phyloP scores from a whole-genome alignment of 2,329 filamentous ascomycete genomes.

The Colletotrichum filicis region DNA sequence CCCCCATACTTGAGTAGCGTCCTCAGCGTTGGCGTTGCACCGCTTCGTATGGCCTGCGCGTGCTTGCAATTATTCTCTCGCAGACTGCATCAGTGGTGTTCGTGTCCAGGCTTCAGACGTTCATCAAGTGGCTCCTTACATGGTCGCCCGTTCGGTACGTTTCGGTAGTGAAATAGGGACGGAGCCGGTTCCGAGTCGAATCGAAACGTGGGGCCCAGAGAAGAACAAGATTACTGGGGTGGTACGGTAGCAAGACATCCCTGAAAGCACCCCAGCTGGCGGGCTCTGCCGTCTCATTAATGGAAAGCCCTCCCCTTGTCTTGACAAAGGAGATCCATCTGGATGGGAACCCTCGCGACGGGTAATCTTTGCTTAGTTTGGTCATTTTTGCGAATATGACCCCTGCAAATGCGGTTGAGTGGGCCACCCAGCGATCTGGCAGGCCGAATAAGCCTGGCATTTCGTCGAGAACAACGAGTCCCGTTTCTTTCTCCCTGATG shows the following conservation, averaged over 20 bases:
- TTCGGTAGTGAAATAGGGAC: constrained; percentile 23
- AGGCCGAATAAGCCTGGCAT: constrained; percentile 30
- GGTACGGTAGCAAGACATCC: constrained; percentile 9
- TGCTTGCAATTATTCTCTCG: constrained; percentile 12
- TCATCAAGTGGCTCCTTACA: not conserved
- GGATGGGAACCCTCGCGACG: constrained; percentile 22
- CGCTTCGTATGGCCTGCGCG: constrained; percentile 8
- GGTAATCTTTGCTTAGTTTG: constrained; percentile 34
- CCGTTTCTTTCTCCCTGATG: constrained; percentile 28
- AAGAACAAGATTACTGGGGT: constrained; percentile 9
- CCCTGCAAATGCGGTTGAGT: constrained; percentile 27
- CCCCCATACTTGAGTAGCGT: constrained; percentile 11
- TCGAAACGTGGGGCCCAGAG: constrained; percentile 26
- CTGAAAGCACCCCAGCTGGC: constrained; percentile 28
- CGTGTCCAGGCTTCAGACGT: not conserved
- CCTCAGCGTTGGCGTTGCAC: constrained; percentile 1
- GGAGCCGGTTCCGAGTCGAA: constrained; percentile 32
- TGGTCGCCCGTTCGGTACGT: constrained; percentile 14
- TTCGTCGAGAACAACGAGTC: constrained; percentile 29
- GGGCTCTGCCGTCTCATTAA: constrained; percentile 36
- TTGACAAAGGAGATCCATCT: constrained; percentile 22
- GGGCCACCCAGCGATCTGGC: constrained; percentile 34
- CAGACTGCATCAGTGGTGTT: not conserved
- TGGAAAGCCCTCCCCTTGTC: constrained; percentile 17
- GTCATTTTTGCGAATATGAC: constrained; percentile 32